phyloP scores from a whole-genome alignment of 192 early-diverging fungal genomes.

The Entomortierella lignicola region DNA sequence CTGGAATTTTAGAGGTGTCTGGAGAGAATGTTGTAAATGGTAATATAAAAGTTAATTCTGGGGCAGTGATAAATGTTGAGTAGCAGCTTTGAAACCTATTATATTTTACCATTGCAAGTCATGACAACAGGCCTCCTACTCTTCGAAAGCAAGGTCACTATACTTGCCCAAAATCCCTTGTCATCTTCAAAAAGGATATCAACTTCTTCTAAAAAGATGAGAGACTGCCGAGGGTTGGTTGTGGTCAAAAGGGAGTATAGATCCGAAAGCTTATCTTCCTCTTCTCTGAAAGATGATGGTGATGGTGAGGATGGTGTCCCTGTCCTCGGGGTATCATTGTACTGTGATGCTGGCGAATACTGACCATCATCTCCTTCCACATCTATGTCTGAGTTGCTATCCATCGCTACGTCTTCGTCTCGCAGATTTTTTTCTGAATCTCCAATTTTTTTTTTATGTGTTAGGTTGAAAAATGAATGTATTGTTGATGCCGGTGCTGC shows the following conservation, averaged over 20 bases:
- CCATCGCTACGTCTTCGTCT: slow-evolving; percentile 8
- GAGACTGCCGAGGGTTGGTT: slow-evolving; percentile 62
- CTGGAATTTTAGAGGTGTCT: slow-evolving; percentile 45
- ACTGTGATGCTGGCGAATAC: background rate
- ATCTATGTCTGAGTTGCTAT: slow-evolving; percentile 1
- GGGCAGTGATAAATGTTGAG: too few relatives aligned
- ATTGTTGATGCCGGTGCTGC: slow-evolving; percentile 19
- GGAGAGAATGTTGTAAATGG: background rate
- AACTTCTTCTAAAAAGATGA: slow-evolving; percentile 87
- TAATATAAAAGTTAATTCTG: too few relatives aligned
- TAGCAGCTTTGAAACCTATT: too few relatives aligned
- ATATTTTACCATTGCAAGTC: slow-evolving; percentile 80
- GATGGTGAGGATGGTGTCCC: background rate
- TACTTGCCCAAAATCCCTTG: slow-evolving; percentile 79
- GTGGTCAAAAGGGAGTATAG: slow-evolving; percentile 42
- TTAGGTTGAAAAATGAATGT: slow-evolving; percentile 31
- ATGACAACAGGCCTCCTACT: slow-evolving; percentile 87
- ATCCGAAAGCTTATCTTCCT: slow-evolving; percentile 48
- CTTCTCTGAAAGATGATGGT: background rate
- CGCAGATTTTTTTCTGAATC: background rate
- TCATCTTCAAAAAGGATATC: slow-evolving; percentile 87
- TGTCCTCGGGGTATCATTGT: background rate
- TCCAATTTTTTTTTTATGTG: background rate
- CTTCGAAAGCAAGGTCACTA: slow-evolving; percentile 73
- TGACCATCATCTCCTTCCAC: slow-evolving; percentile 16